A percentile compares a stretch with the other conserved stretches of the same genome.
phyloP scores from a whole-genome alignment of 148 eudicot species.

The Heliamphora exappendiculata region DNA sequence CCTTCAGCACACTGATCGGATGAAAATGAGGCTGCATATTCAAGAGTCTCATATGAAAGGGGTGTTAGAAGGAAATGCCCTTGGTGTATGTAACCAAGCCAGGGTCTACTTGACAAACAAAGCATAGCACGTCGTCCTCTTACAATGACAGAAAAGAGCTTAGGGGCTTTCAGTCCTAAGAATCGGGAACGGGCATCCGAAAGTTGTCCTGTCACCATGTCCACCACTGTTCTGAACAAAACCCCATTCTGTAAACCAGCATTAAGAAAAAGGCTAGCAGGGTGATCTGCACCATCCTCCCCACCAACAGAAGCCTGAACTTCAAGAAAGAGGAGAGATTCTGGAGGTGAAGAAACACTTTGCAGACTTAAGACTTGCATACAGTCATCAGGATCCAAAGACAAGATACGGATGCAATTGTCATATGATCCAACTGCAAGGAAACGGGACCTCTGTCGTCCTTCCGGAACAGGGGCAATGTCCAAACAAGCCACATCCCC shows the following conservation, averaged over 20 bases:
- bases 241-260: conserved; percentile 95
- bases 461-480: conserved; percentile 98
- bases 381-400: conserved; percentile 90
- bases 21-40: conserved; percentile 92
- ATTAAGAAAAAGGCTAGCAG: conserved; percentile 91
- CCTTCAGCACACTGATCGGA: conserved; percentile 99
- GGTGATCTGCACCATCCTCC: conserved; percentile 99
- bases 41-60: conserved; percentile 84
- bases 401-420: conserved; percentile 85
- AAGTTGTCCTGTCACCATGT: conserved; percentile 95
- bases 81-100: conserved; percentile 98
- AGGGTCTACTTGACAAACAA: conserved; percentile 94
- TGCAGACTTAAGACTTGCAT: conserved; percentile 92
- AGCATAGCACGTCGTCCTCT: conserved; percentile 94
- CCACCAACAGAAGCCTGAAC: conserved; percentile 95
- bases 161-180: conserved; percentile 84
- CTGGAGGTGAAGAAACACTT: conserved; percentile 95
- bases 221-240: conserved; percentile 90
- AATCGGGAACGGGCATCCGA: conserved; percentile 96
- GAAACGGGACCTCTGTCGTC: conserved; percentile 86
- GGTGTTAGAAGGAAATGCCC: conserved; percentile 95
- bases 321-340: conserved; percentile 88
- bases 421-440: conserved; percentile 97
- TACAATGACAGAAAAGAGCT: conserved; percentile 69
- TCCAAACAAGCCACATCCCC: conserved; percentile 98